Percentiles rank a stretch among this genome's conserved stretches.
These are phyloP conservation scores for Aspergillus proliferans DNA, from an alignment of 2,329 filamentous ascomycete genomes.

Conservation along the genomic window DNA sequence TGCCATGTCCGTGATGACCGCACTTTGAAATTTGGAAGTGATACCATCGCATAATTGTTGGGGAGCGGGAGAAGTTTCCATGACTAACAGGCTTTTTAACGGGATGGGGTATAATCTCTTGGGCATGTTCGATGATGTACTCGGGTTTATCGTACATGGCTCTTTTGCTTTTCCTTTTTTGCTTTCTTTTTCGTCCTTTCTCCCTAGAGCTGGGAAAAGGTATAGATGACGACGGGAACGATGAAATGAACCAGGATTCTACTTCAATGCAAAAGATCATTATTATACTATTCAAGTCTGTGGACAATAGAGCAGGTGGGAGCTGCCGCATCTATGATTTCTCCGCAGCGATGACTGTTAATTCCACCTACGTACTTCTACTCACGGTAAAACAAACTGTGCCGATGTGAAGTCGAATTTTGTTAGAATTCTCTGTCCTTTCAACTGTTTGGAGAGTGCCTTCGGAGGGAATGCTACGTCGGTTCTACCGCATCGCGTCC, in stretches of 20 bases:
- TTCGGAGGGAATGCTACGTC: not conserved
- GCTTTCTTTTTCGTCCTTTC: not conserved
- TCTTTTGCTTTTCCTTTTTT: not conserved
- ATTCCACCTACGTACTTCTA: too few species aligned
- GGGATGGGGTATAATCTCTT: not conserved
- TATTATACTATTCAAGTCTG: too few species aligned
- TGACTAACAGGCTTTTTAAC: not conserved
- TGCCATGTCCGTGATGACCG: not conserved
- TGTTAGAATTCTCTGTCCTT: not conserved
- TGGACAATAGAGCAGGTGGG: too few species aligned
- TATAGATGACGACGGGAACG: not conserved
- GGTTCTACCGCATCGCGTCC: not conserved
- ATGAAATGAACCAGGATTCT: not conserved
- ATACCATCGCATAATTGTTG: slow-evolving; percentile 12
- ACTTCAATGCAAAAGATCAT: too few species aligned
- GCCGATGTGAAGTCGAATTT: not conserved
- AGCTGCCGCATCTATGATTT: too few species aligned
- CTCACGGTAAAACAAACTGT: too few species aligned
- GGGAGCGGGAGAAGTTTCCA: not conserved
- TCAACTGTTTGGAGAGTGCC: not conserved
- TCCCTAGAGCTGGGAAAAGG: not conserved
- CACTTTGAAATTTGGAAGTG: not conserved
- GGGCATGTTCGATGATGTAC: not conserved
- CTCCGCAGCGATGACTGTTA: too few species aligned
- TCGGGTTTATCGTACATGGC: not conserved